phyloP scores from a whole-genome alignment of 23 red algal genomes.

The Cyanidioschyzon merolae region DNA sequence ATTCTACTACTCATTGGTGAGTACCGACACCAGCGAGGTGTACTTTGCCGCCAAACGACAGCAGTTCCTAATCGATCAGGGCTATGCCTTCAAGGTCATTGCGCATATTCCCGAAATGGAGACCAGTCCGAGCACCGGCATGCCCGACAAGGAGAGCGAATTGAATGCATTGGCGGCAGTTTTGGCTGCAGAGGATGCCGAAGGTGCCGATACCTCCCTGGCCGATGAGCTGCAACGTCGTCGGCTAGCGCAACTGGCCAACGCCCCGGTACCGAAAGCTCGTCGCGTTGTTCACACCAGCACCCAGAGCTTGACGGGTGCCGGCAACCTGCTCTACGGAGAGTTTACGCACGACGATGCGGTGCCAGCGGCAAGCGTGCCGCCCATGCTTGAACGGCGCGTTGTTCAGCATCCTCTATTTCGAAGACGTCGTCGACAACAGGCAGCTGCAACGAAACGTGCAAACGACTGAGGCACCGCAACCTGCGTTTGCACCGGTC shows the following conservation, averaged over 20 bases:
- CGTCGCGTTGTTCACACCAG: not conserved
- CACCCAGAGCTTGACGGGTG: conserved; percentile 45
- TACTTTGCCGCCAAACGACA: conserved; percentile 88
- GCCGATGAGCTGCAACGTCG: conserved; percentile 33
- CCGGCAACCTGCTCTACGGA: conserved; percentile 46
- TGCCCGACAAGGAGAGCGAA: conserved; percentile 47
- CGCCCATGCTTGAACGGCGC: conserved; percentile 40
- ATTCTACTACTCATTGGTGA: conserved; percentile 94
- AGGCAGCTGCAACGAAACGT: not conserved
- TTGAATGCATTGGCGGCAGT: conserved; percentile 50
- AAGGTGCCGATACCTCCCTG: conserved; percentile 53
- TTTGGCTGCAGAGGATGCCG: conserved; percentile 70
- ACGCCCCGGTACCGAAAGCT: conserved; percentile 22
- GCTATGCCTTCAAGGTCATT: conserved; percentile 97
- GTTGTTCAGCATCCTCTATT: conserved; percentile 79
- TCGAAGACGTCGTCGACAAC: conserved; percentile 31
- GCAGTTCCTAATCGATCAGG: conserved; percentile 94
- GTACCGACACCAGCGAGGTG: conserved; percentile 90
- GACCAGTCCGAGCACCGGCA: conserved; percentile 40
- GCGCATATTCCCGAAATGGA: conserved; percentile 85
- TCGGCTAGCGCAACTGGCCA: conserved; percentile 18
- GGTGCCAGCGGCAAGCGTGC: not conserved
- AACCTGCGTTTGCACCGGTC: too few species aligned
- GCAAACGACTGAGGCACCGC: too few species aligned
- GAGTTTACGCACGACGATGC: conserved; percentile 40